Evolutionary conservation across 2,329 filamentous ascomycete species (phyloP).

Genomic region (Pleurostoma richardsiae): DNA sequence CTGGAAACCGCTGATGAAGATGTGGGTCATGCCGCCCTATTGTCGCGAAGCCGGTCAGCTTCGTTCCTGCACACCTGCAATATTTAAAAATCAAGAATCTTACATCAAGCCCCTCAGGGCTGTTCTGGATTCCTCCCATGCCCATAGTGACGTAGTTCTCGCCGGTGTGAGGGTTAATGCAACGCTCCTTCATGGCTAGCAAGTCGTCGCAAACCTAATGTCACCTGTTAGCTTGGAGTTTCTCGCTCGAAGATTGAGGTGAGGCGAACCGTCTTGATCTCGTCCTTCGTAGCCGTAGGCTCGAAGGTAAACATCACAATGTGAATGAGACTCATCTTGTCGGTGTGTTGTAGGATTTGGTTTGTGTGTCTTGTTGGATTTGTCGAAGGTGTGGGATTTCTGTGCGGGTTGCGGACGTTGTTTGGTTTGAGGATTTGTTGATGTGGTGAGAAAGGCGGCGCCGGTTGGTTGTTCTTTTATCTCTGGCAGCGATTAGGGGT

Average conservation of each 20-base stretch:
- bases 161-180: constrained; percentile 54
- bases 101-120: constrained; percentile 56
- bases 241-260: neutral
- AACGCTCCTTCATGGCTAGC: constrained; percentile 50
- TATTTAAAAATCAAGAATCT: constrained; percentile 1
- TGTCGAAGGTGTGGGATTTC: no score
- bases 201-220: constrained; percentile 23
- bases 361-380: no score
- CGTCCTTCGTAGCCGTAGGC: constrained; percentile 35
- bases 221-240: constrained; percentile 3
- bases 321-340: constrained; percentile 58
- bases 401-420: no score
- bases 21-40: constrained; percentile 61
- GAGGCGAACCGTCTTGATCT: constrained; percentile 49
- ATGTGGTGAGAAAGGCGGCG: no score
- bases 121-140: constrained; percentile 58
- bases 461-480: no score
- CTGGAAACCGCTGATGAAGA: constrained; percentile 64
- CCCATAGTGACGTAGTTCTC: constrained; percentile 55
- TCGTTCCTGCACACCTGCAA: no score
- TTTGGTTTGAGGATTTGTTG: no score
- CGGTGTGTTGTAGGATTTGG: no score
- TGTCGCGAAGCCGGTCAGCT: neutral
- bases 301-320: constrained; percentile 66
- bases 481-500: no score